Evolutionary conservation across 306 rosid species (phyloP).

Genomic region (Fagus sylvatica): DNA sequence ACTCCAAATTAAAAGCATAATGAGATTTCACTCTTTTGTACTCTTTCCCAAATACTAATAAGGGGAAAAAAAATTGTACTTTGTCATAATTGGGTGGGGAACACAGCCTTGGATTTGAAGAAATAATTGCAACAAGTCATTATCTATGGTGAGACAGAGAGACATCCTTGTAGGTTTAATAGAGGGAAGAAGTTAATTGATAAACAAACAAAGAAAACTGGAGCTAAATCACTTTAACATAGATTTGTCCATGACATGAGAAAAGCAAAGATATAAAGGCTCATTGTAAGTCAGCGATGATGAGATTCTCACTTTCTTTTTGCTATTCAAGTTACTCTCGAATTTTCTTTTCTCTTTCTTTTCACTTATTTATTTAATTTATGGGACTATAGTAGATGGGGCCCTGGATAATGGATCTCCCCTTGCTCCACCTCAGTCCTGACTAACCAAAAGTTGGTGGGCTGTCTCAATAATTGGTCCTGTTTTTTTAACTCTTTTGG

Average conservation of each 20-base stretch:
- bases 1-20: no score
- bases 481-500: no score
- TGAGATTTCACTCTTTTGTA: not conserved
- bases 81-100: constrained; percentile 33
- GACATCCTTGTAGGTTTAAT: constrained; percentile 46
- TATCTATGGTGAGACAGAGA: constrained; percentile 36
- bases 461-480: not conserved
- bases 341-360: constrained; percentile 14
- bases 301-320: constrained; percentile 35
- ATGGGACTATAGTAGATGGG: no score
- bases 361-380: not conserved
- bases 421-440: no score
- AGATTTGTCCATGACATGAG: constrained; percentile 35
- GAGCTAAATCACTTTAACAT: constrained; percentile 42
- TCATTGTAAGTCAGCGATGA: constrained; percentile 53
- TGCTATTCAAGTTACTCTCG: not conserved
- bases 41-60: not conserved
- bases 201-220: constrained; percentile 26
- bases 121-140: constrained; percentile 34
- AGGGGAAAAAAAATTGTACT: not conserved
- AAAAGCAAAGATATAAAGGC: constrained; percentile 40
- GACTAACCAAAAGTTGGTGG: not conserved
- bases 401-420: no score
- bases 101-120: constrained; percentile 27
- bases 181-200: constrained; percentile 34